phyloP scores from a whole-genome alignment of 352 stramenopile genomes.

The Globisporangium acanthophoron region DNA sequence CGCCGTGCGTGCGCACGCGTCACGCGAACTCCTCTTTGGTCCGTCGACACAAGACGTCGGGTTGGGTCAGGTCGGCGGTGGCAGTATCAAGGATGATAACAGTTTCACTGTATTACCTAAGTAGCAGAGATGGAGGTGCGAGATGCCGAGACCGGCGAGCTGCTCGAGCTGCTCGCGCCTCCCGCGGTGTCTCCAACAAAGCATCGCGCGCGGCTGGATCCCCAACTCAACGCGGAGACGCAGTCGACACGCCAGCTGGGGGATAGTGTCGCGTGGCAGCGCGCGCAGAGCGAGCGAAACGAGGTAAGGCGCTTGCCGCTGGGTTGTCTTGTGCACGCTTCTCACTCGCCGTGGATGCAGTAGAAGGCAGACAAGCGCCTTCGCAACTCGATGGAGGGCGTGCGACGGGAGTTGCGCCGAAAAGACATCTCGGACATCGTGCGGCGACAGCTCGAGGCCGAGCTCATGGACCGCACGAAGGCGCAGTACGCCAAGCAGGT shows the following conservation, averaged over 20 bases:
- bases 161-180: conserved; percentile 23
- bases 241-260: conserved; percentile 52
- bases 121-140: conserved; percentile 26
- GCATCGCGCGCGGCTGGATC: not conserved
- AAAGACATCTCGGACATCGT: conserved; percentile 26
- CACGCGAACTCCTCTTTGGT: not conserved
- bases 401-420: conserved; percentile 42
- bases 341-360: not conserved
- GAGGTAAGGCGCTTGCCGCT: conserved; percentile 22
- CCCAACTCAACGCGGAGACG: conserved; percentile 37
- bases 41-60: not conserved
- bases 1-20: not conserved
- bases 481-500: conserved; percentile 46
- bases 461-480: conserved; percentile 71
- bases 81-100: too few relatives aligned
- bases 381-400: conserved; percentile 41
- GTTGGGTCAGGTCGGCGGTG: too few relatives aligned
- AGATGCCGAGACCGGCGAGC: conserved; percentile 63
- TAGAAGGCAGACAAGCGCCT: conserved; percentile 50
- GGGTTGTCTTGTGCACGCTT: not conserved
- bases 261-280: conserved; percentile 41
- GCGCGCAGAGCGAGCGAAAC: conserved; percentile 35
- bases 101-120: not conserved
- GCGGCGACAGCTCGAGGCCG: conserved; percentile 31
- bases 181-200: conserved; percentile 1